phyloP scores from a whole-genome alignment of 176 grass and related monocot species.

The Musa beccarii region DNA sequence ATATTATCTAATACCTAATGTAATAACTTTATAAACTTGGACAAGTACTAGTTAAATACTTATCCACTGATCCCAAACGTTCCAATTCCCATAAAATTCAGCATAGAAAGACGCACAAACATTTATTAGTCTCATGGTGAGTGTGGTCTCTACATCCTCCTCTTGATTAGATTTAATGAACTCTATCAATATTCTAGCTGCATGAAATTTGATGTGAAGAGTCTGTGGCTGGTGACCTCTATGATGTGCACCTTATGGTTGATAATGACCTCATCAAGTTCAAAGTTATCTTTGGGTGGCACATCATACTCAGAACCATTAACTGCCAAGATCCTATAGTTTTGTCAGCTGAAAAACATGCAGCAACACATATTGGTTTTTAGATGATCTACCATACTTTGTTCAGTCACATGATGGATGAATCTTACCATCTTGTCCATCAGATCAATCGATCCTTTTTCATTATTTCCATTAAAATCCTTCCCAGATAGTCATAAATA shows the following conservation, averaged over 20 bases:
- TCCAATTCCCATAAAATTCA: neutral
- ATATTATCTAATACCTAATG: neutral
- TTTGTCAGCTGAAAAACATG: constrained; percentile 47
- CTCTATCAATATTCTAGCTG: constrained; percentile 49
- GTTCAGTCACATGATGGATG: constrained; percentile 49
- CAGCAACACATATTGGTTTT: constrained; percentile 50
- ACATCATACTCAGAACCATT: constrained; percentile 75
- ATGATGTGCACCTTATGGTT: constrained; percentile 64
- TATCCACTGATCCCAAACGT: neutral
- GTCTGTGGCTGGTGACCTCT: constrained; percentile 61
- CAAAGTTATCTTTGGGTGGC: constrained; percentile 41
- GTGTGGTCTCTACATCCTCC: neutral
- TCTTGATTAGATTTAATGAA: constrained; percentile 39
- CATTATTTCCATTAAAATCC: constrained; percentile 60
- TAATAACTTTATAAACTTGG: neutral
- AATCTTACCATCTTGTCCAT: constrained; percentile 35
- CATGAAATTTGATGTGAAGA: constrained; percentile 30
- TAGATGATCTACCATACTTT: constrained; percentile 70
- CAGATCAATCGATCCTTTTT: constrained; percentile 44
- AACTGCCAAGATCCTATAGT: constrained; percentile 65
- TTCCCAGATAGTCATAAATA: constrained; percentile 46
- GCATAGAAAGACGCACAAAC: neutral
- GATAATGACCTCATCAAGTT: constrained; percentile 57
- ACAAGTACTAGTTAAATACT: neutral
- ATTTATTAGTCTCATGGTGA: neutral